Evolutionary conservation across 2,329 filamentous ascomycete species (phyloP), one percentile per base, ranked within the genome.

Genomic region (Epichloe scottii): DNA sequence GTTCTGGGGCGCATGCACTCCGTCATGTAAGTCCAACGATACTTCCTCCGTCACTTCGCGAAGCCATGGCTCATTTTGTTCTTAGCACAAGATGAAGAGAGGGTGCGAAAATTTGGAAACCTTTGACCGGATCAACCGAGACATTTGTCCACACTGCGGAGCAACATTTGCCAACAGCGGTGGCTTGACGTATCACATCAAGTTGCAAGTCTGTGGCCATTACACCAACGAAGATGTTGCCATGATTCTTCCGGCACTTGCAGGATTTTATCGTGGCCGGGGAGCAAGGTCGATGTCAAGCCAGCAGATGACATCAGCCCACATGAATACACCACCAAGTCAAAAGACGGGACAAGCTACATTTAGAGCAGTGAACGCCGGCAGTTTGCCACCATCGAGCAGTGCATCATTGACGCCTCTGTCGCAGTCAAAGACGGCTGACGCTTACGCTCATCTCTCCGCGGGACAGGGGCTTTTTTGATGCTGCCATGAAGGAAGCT

Each of bases 401-500:
- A 42, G 12, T 12, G 7, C 30, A 10, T 47, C 21, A 8, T 23
- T 23, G 11, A 17, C 23, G 5, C 8, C 43, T 34, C 26, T 19
- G 41, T 11, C 12, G 2, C 11, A 23, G 30, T 14, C 38, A 10
- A 42, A 38, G 33, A 11, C 12, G 8, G 23, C 37, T 4, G 67
- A 74, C 37, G 70, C 73, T 0, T 78, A 78, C 52, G 62, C 61
- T 0, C 72, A 76, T 49, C 64, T 79, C 62, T 0, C 54, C 63
- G 0, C 53, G 63, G 3, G 46, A 62, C n/a, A 53, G 54, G 15
- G 43, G 17, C 5, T 38, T 39, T 2, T 63, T 69, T 34, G 59
- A 67, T 3, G 30, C 37, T 1, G 62, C 64, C 33, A 64, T 68
- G 64, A 56, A 44, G 26, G 23, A 46, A 4, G 60, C 60, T 1